Evolutionary conservation across 2,329 filamentous ascomycete species (phyloP).

Genomic region (Sporothrix globosa): DNA sequence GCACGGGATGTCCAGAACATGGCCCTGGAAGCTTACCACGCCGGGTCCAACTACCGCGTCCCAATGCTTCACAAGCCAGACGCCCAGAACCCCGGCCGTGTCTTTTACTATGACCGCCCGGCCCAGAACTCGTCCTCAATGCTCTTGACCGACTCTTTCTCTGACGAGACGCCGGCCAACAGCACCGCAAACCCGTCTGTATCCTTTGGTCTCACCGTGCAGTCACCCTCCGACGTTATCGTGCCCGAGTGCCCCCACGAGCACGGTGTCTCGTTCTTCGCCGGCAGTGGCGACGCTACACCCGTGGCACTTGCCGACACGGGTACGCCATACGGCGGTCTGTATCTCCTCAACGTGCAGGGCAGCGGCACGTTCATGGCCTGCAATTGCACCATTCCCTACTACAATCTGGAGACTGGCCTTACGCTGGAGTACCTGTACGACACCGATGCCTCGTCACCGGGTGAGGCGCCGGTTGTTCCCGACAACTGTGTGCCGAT

Average conservation of each 20-base stretch:
- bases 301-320: constrained; percentile 31
- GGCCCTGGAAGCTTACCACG: constrained; percentile 43
- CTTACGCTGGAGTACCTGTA: constrained; percentile 48
- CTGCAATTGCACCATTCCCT: constrained; percentile 49
- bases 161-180: neutral
- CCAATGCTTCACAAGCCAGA: constrained; percentile 44
- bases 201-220: constrained; percentile 46
- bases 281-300: constrained; percentile 37
- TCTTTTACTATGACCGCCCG: constrained; percentile 55
- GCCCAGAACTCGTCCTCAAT: constrained; percentile 44
- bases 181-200: constrained; percentile 41
- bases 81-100: constrained; percentile 36
- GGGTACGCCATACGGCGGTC: constrained; percentile 44
- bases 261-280: constrained; percentile 33
- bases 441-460: constrained; percentile 33
- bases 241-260: constrained; percentile 7
- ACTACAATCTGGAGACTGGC: constrained; percentile 46
- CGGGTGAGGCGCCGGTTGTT: constrained; percentile 35
- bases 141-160: constrained; percentile 45
- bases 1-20: neutral
- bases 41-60: constrained; percentile 48
- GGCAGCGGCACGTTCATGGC: constrained; percentile 46
- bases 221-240: constrained; percentile 34
- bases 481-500: constrained; percentile 50
- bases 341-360: constrained; percentile 33